These are phyloP conservation scores for Lizonia empirigonia DNA, from an alignment of 2,329 filamentous ascomycete genomes.

Conservation along the genomic window DNA sequence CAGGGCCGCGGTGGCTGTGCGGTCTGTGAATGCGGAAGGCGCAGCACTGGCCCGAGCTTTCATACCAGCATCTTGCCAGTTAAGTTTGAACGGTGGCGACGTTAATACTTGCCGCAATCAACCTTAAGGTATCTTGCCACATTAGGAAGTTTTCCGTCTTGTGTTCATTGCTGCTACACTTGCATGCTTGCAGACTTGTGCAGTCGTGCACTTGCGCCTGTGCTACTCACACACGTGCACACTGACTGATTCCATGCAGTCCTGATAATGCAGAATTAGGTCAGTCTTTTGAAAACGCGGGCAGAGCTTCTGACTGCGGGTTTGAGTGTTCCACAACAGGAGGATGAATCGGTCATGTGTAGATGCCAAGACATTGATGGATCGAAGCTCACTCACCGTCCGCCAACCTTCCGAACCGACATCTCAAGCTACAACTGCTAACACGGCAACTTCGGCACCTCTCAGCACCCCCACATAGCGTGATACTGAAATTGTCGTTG, in stretches of 20 bases:
- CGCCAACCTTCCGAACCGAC: neutral
- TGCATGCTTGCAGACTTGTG: neutral
- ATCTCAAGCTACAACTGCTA: neutral
- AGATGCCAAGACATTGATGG: conserved; percentile 14
- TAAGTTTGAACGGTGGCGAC: neutral
- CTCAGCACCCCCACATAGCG: neutral
- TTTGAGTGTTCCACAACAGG: neutral
- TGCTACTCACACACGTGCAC: neutral
- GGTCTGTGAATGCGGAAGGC: conserved; percentile 13
- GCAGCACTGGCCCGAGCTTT: conserved; percentile 13
- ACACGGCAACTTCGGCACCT: neutral
- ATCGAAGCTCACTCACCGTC: neutral
- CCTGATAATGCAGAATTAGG: neutral
- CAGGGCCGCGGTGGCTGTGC: conserved; percentile 34
- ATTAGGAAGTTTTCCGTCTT: neutral
- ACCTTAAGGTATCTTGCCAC: neutral
- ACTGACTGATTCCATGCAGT: neutral
- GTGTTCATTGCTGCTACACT: neutral
- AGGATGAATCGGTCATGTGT: neutral
- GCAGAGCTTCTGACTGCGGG: neutral
- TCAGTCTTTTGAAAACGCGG: too few relatives aligned
- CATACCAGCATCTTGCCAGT: neutral
- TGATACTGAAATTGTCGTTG: neutral
- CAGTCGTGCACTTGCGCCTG: neutral
- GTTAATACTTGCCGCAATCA: too few relatives aligned